Evolutionary conservation across 2,329 filamentous ascomycete genomes (phyloP).

Genomic region (Venturia nashicola): DNA sequence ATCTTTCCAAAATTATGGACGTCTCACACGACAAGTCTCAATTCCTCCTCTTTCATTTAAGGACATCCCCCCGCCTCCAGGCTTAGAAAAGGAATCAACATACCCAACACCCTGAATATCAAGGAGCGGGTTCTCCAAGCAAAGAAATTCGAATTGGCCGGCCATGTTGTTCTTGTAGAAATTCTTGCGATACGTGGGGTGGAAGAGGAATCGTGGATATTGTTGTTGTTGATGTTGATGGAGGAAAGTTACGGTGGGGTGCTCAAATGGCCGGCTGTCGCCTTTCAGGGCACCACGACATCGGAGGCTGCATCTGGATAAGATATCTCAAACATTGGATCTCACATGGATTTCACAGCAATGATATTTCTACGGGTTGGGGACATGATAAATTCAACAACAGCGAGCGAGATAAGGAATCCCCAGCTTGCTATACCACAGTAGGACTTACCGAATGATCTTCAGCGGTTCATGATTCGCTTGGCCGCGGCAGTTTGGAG

Average conservation of each 20-base stretch:
- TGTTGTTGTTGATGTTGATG: not conserved
- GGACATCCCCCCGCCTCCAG: not conserved
- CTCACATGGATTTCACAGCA: not conserved
- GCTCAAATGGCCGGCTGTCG: not conserved
- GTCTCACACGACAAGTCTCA: not conserved
- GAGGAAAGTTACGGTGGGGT: not conserved
- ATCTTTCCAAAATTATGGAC: not conserved
- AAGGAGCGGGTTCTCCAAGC: constrained; percentile 93
- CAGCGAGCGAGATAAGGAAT: not conserved
- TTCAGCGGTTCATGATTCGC: not conserved
- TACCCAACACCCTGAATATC: constrained; percentile 81
- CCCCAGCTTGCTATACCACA: not conserved
- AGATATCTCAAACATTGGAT: not conserved
- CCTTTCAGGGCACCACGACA: not conserved
- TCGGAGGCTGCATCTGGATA: not conserved
- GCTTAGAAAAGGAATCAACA: constrained; percentile 13
- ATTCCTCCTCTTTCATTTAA: not conserved
- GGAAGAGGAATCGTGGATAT: not conserved
- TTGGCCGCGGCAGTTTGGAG: not conserved
- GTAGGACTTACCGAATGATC: too few species aligned
- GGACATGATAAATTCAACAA: not conserved
- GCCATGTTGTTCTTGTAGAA: not conserved
- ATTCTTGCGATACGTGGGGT: not conserved
- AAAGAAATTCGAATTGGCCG: constrained; percentile 66
- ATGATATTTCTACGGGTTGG: not conserved